Conservation (phyloP, 371 early-diverging fungal species). For the Phascolomyces articulosus region DNA sequence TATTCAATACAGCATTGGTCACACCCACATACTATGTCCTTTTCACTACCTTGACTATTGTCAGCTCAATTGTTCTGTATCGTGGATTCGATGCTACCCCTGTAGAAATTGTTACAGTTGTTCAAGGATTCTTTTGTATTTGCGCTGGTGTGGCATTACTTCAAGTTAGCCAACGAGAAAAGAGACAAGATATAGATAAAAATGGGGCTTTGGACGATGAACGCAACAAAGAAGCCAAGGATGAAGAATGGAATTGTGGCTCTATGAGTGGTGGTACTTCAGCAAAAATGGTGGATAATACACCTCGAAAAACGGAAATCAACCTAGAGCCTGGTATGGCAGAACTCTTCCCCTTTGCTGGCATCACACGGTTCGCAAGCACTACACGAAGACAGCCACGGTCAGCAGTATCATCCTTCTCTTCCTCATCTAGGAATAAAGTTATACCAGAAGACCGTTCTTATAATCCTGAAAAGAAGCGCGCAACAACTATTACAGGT, state of each 20-base stretch:
- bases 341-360: slow-evolving; percentile 7
- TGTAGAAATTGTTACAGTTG: slow-evolving; percentile 77
- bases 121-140: slow-evolving; percentile 90
- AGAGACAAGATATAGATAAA: too few relatives aligned
- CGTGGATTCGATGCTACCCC: slow-evolving; percentile 82
- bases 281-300: too few relatives aligned
- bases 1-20: slow-evolving; percentile 89
- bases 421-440: neutral
- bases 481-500: neutral
- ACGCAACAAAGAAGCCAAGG: neutral
- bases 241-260: too few relatives aligned
- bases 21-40: slow-evolving; percentile 94
- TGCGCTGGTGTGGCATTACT: slow-evolving; percentile 58
- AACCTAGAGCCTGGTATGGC: neutral
- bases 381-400: neutral
- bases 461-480: neutral
- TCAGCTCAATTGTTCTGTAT: slow-evolving; percentile 86
- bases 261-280: too few relatives aligned
- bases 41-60: slow-evolving; percentile 91
- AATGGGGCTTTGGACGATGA: too few relatives aligned
- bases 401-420: neutral
- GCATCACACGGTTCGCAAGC: slow-evolving; percentile 10
- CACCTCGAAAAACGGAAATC: neutral
- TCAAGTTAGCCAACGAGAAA: slow-evolving; percentile 27
- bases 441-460: neutral